Evolutionary conservation across 345 rosid species (phyloP), one percentile per base, ranked within the genome.

Genomic region (Rhodamnia rubescens): DNA sequence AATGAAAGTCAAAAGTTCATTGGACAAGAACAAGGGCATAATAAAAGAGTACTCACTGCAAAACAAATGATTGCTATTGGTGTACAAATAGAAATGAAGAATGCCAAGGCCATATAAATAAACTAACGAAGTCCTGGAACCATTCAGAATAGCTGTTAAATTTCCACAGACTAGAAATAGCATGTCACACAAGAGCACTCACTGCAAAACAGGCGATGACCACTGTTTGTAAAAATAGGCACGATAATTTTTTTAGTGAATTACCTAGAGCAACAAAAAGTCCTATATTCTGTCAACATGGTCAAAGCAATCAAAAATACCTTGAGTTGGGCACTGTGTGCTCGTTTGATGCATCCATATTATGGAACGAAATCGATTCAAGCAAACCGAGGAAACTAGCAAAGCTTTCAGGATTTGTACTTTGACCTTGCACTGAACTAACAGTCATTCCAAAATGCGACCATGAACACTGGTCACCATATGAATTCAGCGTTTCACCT

Each of bases 291-390:
- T 92, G 47, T 36, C 21, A 1, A 69, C 78, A 32, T 69, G 26
- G 47, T 69, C 47, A 69, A 9, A 69, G 78, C 78, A 32, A 69
- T 36, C 24, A 69, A 81, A 82, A 87, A 81, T 84, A 94, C 97
- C 98, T 94, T 42, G 91, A 88, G 85, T 94, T 93, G 53, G 95
- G 96, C 88, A 87, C 88, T 61, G 85, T 86, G 90, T 88, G 84
- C 83, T 90, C 96, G 36, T 90, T 88, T 51, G 99, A 89, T 88
- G 93, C 93, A 86, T 91, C 83, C 87, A 88, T 84, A 87, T 90
- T 96, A 86, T 91, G 94, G 83, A 94, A 93, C 75, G 98, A 95
- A 88, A 95, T 91, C 42, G 98, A 95, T 88, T 94, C 97, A 85
- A 95, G 97, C 90, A 96, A 88, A 85, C 95, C 95, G 85, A 96